phyloP scores from a whole-genome alignment of 495 filamentous ascomycete species.

The Darksidea phi region DNA sequence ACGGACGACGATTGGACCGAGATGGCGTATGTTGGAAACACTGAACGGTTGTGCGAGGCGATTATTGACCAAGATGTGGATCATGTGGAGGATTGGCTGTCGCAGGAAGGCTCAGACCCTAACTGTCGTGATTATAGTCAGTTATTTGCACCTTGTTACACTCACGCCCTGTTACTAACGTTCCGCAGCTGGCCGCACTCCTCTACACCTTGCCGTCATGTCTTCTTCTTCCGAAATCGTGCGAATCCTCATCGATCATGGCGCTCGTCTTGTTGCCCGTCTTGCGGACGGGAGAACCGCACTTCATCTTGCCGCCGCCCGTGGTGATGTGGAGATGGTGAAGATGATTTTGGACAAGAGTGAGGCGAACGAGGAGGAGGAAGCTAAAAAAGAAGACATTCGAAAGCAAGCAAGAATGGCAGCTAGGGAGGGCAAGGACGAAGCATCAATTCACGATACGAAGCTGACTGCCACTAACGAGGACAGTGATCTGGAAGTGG shows the following conservation, averaged over 20 bases:
- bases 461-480: slow-evolving; percentile 47
- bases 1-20: slow-evolving; percentile 79
- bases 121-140: slow-evolving; percentile 62
- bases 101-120: slow-evolving; percentile 58
- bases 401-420: slow-evolving; percentile 43
- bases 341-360: slow-evolving; percentile 68
- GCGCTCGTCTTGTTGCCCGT: slow-evolving; percentile 68
- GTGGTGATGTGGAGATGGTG: slow-evolving; percentile 67
- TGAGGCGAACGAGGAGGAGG: slow-evolving; percentile 65
- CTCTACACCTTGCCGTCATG: slow-evolving; percentile 71
- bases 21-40: slow-evolving; percentile 73
- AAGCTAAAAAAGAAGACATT: slow-evolving; percentile 56
- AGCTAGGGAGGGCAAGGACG: slow-evolving; percentile 19
- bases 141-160: neutral
- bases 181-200: slow-evolving; percentile 66
- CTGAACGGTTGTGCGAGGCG: slow-evolving; percentile 67
- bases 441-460: slow-evolving; percentile 35
- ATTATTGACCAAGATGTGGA: slow-evolving; percentile 69
- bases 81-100: slow-evolving; percentile 65
- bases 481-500: slow-evolving; percentile 48
- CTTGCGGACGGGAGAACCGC: slow-evolving; percentile 76
- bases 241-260: slow-evolving; percentile 65
- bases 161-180: neutral
- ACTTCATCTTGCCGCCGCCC: slow-evolving; percentile 70
- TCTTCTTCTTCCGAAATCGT: slow-evolving; percentile 66